These are phyloP conservation scores for Pezicula neosporulosa DNA, from an alignment of 2,329 filamentous ascomycete genomes.

Conservation along the genomic window DNA sequence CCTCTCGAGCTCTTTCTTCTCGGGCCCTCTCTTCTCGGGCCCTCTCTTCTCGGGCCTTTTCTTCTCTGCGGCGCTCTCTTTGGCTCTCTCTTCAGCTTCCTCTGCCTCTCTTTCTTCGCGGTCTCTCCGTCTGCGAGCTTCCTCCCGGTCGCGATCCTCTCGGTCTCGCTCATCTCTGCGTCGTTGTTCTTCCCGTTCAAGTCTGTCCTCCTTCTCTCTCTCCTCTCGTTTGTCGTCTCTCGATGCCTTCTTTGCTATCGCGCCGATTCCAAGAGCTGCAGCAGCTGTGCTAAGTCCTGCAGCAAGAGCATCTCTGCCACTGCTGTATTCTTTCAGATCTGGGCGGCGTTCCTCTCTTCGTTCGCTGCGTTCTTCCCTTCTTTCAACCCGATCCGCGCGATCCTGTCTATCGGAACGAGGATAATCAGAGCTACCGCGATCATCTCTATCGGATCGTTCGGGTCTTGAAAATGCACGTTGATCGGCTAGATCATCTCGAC, in stretches of 20 bases:
- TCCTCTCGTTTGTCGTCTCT: constrained; percentile 11
- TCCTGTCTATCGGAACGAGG: constrained; percentile 5
- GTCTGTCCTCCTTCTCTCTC: constrained; percentile 14
- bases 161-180: constrained; percentile 12
- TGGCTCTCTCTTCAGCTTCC: constrained; percentile 6
- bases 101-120: constrained; percentile 18
- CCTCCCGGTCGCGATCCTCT: constrained; percentile 17
- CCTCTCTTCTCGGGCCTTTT: background rate
- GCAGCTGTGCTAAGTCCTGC: constrained; percentile 28
- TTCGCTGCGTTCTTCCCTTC: constrained; percentile 8
- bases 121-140: constrained; percentile 20
- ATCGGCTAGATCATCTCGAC: constrained; percentile 24
- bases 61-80: background rate
- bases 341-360: background rate
- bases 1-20: no score
- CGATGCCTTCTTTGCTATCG: constrained; percentile 20
- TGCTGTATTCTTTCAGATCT: constrained; percentile 17
- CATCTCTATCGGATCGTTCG: constrained; percentile 9
- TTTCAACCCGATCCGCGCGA: constrained; percentile 10
- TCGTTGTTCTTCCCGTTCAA: constrained; percentile 19
- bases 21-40: background rate
- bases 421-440: constrained; percentile 1
- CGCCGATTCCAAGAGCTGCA: constrained; percentile 26
- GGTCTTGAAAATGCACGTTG: constrained; percentile 21
- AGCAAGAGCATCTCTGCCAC: constrained; percentile 23